phyloP scores from a whole-genome alignment of 352 stramenopile genomes.

The Phytophthora kernoviae region DNA sequence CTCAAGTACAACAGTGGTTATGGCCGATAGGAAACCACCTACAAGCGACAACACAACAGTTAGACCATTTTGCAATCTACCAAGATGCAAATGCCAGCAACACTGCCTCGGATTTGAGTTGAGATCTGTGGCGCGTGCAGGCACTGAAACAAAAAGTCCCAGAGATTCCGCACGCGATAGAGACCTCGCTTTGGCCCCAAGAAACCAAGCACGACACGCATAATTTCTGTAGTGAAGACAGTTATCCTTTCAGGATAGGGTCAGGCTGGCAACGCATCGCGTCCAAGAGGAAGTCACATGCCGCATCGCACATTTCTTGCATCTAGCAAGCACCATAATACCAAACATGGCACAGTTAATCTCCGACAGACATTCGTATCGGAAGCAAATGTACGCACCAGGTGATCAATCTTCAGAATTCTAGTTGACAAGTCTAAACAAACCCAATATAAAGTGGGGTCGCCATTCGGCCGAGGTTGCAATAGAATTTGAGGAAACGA shows the following conservation, averaged over 20 bases:
- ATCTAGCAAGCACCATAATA: slow-evolving; percentile 21
- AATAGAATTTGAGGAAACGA: slow-evolving; percentile 48
- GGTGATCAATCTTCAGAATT: slow-evolving; percentile 61
- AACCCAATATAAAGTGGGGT: slow-evolving; percentile 43
- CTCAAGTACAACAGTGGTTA: slow-evolving; percentile 31
- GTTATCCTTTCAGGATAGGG: slow-evolving; percentile 36
- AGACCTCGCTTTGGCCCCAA: slow-evolving; percentile 48
- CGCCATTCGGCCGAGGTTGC: slow-evolving; percentile 21
- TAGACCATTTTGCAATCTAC: slow-evolving; percentile 1
- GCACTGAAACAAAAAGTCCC: slow-evolving; percentile 78
- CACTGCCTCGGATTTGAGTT: slow-evolving; percentile 41
- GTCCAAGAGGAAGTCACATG: slow-evolving; percentile 66
- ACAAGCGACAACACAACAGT: background rate
- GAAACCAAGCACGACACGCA: slow-evolving; percentile 54
- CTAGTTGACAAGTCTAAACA: slow-evolving; percentile 48
- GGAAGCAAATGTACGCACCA: slow-evolving; percentile 34
- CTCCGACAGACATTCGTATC: background rate
- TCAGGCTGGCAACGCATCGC: slow-evolving; percentile 38
- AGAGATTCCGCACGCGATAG: slow-evolving; percentile 61
- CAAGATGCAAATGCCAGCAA: background rate
- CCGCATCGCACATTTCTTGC: slow-evolving; percentile 68
- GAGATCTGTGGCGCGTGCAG: slow-evolving; percentile 66
- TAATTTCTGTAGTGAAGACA: slow-evolving; percentile 42
- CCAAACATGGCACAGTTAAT: too few species aligned
- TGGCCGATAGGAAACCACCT: slow-evolving; percentile 53